A percentile compares a stretch with the other conserved stretches of the same genome.
Evolutionary conservation across 495 filamentous ascomycete genomes (phyloP).

Genomic region (Aspergillus biplanus): DNA sequence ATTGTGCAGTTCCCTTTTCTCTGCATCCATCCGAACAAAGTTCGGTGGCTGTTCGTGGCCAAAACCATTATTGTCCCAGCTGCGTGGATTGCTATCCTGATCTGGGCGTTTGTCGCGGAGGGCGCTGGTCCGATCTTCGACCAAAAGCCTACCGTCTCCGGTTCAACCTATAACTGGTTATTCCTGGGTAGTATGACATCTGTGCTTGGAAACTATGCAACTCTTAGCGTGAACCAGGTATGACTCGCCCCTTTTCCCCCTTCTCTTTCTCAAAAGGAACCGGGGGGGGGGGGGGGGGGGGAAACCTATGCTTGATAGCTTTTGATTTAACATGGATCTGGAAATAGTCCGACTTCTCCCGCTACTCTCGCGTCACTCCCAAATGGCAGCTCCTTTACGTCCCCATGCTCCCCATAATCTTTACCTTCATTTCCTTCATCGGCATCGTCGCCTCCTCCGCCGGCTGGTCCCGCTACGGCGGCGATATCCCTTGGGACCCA

Average conservation of each 20-base stretch:
- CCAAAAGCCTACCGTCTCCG: constrained; percentile 37
- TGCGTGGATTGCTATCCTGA: constrained; percentile 51
- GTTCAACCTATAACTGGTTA: constrained; percentile 46
- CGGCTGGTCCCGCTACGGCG: constrained; percentile 45
- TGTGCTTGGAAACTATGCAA: constrained; percentile 50
- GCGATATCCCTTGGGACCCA: constrained; percentile 50
- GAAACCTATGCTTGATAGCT: too few species aligned
- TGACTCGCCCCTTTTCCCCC: background rate
- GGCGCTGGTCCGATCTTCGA: constrained; percentile 38
- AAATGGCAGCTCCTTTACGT: constrained; percentile 53
- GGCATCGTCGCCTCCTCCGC: constrained; percentile 52
- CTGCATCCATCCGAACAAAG: constrained; percentile 48
- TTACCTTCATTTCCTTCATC: constrained; percentile 56
- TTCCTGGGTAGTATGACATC: constrained; percentile 50
- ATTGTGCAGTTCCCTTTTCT: constrained; percentile 51
- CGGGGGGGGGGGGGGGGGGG: too few species aligned
- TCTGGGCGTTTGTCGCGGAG: constrained; percentile 52
- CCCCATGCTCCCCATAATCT: constrained; percentile 50
- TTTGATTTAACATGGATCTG: background rate
- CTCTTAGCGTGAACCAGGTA: constrained; percentile 45
- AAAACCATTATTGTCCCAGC: constrained; percentile 51
- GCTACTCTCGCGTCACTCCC: constrained; percentile 48
- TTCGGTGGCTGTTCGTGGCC: constrained; percentile 50
- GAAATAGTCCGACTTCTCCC: constrained; percentile 48
- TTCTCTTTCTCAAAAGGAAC: background rate